Base-by-base conservation (phyloP, 768 basidiomycete species). In the Heimioporus sp. region DNA sequence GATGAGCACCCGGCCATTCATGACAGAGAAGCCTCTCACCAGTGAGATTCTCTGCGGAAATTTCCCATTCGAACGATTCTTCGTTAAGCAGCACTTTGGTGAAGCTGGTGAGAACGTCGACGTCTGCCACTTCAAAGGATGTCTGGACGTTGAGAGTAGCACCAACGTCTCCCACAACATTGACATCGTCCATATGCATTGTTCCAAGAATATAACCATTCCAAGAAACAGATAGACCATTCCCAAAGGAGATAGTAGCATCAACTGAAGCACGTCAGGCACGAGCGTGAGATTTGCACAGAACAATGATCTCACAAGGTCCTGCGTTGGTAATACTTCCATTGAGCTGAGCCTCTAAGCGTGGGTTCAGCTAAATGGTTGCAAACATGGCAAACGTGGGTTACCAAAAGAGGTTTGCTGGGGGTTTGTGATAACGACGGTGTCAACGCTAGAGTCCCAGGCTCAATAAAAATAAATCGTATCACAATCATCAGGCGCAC, bases 251-350 rank as follows among this genome's bases (percentile, higher is more conserved):
- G 58, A 90, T 88, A 5, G 66, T 76, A 3, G 87, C 87, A 55
- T 89, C 84, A 60, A 90, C 86, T 70, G 21, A 28, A 19, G 36
- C n/a, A 43, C 15, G 16, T 61, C 34, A 63, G 49, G 51, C n/a
- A 37, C 32, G 39, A 16, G 13, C 12, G 47, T 31, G 43, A n/a
- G 15, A 38, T 17, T 42, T 12, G 17, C 30, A 40, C 49, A 28
- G 17, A 44, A 35, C 9, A 36, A 41, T 31, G 32, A 66, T 41
- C 84, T 52, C 66, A 87, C 86, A 89, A 39, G 87, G 87, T 15
- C 87, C 87, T 30, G 87, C 80, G 46, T 87, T 81, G 13, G 76
- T 78, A 55, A 90, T 86, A 24, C 74, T 77, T 20, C 87, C 87
- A 31, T 76, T 79, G 49, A 90, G 65, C 44, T 68, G 66, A 5